Evolutionary conservation across 2,329 filamentous ascomycete species (phyloP).

Genomic region (Penicillium sp.): DNA sequence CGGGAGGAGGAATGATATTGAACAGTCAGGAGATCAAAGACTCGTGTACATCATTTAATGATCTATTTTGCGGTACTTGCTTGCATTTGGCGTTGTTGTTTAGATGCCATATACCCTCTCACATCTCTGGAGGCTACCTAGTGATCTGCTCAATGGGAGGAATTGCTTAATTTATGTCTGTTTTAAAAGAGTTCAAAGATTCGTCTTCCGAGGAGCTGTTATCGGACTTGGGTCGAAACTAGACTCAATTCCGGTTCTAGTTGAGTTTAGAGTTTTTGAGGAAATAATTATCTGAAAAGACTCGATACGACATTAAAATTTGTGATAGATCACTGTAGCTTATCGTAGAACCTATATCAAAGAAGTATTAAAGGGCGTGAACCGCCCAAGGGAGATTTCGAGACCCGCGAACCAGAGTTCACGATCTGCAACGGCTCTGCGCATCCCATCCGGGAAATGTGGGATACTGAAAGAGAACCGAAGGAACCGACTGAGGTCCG

Average conservation of each 20-base stretch:
- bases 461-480: background rate
- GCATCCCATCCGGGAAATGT: background rate
- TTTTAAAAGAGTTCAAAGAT: too few species aligned
- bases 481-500: too few species aligned
- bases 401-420: too few species aligned
- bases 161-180: background rate
- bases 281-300: background rate
- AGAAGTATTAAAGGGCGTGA: background rate
- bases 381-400: background rate
- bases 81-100: background rate
- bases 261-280: too few species aligned
- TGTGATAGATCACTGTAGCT: background rate
- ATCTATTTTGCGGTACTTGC: background rate
- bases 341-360: background rate
- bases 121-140: background rate
- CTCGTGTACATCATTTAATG: conserved; percentile 34
- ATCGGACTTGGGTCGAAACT: too few species aligned
- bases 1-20: conserved; percentile 24
- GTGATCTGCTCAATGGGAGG: background rate
- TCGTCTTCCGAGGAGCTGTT: too few species aligned
- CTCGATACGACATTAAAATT: background rate
- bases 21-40: conserved; percentile 21
- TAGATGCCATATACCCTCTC: background rate
- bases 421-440: too few species aligned
- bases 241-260: too few species aligned